phyloP scores from a whole-genome alignment of 2,329 filamentous ascomycete species.

The Amesomyces nigricolor region DNA sequence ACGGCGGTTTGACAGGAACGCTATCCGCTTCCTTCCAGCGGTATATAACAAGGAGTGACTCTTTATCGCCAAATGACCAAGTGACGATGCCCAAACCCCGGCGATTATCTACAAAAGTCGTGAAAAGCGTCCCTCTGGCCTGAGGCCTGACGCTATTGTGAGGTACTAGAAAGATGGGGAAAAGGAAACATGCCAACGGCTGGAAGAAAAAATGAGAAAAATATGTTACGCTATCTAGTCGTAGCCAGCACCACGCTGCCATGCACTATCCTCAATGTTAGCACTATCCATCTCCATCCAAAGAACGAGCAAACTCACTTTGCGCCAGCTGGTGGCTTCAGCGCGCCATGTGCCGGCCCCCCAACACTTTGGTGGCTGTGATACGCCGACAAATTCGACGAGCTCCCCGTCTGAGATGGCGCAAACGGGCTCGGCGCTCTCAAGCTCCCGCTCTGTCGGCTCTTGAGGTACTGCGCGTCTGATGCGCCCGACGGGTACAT shows the following conservation, averaged over 20 bases:
- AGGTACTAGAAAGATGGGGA: background rate
- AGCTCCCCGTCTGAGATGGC: slow-evolving; percentile 11
- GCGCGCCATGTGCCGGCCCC: slow-evolving; percentile 17
- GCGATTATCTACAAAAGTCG: background rate
- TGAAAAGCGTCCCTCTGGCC: background rate
- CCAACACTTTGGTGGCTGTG: slow-evolving; percentile 12
- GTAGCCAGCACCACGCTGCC: slow-evolving; percentile 53
- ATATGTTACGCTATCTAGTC: slow-evolving; percentile 30
- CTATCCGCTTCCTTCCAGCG: too few species aligned
- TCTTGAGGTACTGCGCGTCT: slow-evolving; percentile 18
- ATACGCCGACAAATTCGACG: slow-evolving; percentile 22
- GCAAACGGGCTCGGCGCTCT: slow-evolving; percentile 28
- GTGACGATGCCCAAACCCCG: background rate
- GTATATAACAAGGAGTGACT: background rate
- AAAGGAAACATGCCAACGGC: background rate
- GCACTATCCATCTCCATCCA: background rate
- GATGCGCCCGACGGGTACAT: slow-evolving; percentile 38
- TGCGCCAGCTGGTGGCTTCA: slow-evolving; percentile 27
- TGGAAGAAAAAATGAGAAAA: background rate
- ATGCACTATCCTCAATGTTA: slow-evolving; percentile 36
- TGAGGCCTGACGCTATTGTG: background rate
- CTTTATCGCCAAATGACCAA: background rate
- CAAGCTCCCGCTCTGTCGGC: slow-evolving; percentile 19
- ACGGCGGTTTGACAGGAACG: too few species aligned
- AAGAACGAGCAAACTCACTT: slow-evolving; percentile 29